Percentiles rank a stretch among this genome's conserved stretches.
phyloP scores from a whole-genome alignment of 305 asterid genomes.

The Plantago coronopus region DNA sequence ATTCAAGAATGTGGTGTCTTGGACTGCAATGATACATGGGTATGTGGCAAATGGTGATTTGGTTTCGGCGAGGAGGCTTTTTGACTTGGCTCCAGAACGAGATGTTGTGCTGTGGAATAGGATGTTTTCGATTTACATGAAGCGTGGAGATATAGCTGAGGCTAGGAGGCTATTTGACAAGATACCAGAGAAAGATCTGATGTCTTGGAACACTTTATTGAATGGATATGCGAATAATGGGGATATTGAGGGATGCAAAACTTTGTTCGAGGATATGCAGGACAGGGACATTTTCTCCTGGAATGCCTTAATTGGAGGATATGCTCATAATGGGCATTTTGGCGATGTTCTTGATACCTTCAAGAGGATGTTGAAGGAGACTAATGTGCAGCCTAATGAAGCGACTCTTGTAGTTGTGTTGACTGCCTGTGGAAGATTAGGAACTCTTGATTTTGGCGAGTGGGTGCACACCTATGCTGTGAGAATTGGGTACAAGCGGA shows the following conservation, averaged over 20 bases:
- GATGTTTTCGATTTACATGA: slow-evolving; percentile 56
- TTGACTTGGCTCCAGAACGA: slow-evolving; percentile 71
- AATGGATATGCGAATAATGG: slow-evolving; percentile 69
- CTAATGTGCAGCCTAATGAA: slow-evolving; percentile 59
- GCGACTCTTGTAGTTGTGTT: slow-evolving; percentile 62
- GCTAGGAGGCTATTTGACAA: slow-evolving; percentile 59
- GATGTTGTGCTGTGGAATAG: slow-evolving; percentile 77
- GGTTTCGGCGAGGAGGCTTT: slow-evolving; percentile 57
- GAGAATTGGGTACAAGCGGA: slow-evolving; percentile 40
- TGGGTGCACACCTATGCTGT: slow-evolving; percentile 57
- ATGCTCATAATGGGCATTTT: slow-evolving; percentile 44
- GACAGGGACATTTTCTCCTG: slow-evolving; percentile 70
- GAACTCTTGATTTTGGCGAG: slow-evolving; percentile 67
- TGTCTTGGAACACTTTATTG: slow-evolving; percentile 73
- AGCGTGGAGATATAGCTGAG: slow-evolving; percentile 53
- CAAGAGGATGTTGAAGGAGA: slow-evolving; percentile 51
- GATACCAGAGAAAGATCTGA: slow-evolving; percentile 69
- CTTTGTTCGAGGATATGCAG: slow-evolving; percentile 51
- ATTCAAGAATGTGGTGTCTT: slow-evolving; percentile 68
- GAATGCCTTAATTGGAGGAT: slow-evolving; percentile 78
- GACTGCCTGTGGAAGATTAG: slow-evolving; percentile 64
- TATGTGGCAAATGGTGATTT: slow-evolving; percentile 50
- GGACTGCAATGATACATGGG: slow-evolving; percentile 79
- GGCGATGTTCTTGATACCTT: slow-evolving; percentile 49
- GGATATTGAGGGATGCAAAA: slow-evolving; percentile 55